Evolutionary conservation across 768 basidiomycete species (phyloP), one percentile per base, ranked within the genome.

Genomic region (Chalciporus chontae): DNA sequence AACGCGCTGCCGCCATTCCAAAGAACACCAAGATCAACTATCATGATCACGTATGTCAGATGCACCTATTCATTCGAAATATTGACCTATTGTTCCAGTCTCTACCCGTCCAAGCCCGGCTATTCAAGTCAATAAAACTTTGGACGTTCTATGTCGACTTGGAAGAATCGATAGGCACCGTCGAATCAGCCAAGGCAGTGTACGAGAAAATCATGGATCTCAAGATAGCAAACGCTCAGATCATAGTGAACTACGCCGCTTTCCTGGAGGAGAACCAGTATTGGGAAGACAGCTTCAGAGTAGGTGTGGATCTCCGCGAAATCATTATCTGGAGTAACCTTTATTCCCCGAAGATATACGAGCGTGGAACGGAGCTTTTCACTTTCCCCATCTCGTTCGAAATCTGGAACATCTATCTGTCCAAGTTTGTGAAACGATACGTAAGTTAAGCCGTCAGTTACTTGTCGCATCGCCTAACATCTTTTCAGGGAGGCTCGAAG

Each of bases 131-230:
- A 0, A 73, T 99, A 50, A 99, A 99, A 67, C 79, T 99, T 1
- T 99, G 96, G 96, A 96, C 94, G 0, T 98, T 96, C 74, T 97
- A 95, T 64, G 88, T 95, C 58, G 96, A 99, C 62, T 77, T 98
- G 15, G 94, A 98, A 67, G 96, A 99, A 66, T 94, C 94, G 0
- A 91, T 98, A 60, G 94, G 95, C 1, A 85, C 92, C 0, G 87
- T 96, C 15, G 93, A 95, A 50, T 87, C 87, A 0, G 77, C 95
- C 2, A 97, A 98, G 68, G 79, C 78, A 0, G 91, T 94, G 2
- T 98, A 98, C 63, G 94, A 99, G 74, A 92, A 90, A 70, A 96
- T 99, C 47, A 73, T 98, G 60, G 94, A 97, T 55, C 77, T 99
- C 55, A 86, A 93, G 46, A 99, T 99, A 46, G 96, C 96, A 13